Percentiles rank a stretch among this genome's conserved stretches.
These are phyloP conservation scores for Globisporangium apiculatum DNA, from an alignment of 352 stramenopile genomes.

Conservation along the genomic window DNA sequence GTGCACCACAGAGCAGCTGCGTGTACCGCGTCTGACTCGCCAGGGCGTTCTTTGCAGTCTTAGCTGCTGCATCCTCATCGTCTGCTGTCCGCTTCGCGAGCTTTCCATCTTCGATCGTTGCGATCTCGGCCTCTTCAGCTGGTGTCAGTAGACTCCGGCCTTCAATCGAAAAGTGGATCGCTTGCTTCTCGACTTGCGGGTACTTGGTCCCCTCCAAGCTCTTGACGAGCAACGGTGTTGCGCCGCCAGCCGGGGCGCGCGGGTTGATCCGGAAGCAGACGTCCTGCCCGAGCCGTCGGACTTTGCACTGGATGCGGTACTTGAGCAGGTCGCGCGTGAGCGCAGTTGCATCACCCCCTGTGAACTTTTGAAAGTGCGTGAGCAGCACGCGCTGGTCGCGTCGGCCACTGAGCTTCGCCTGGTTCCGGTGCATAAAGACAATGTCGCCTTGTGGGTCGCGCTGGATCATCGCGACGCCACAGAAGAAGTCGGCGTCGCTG, in stretches of 20 bases:
- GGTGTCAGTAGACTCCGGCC: constrained; percentile 44
- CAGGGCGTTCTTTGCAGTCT: background rate
- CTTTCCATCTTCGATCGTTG: constrained; percentile 25
- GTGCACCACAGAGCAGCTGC: constrained; percentile 5
- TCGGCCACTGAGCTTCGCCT: constrained; percentile 63
- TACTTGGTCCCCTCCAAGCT: constrained; percentile 57
- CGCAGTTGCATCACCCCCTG: constrained; percentile 40
- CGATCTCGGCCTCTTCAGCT: constrained; percentile 51
- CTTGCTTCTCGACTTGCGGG: constrained; percentile 50
- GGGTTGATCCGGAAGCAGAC: constrained; percentile 62
- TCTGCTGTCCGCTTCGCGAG: constrained; percentile 1
- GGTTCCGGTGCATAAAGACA: constrained; percentile 79
- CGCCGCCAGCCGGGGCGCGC: constrained; percentile 22
- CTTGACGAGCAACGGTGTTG: constrained; percentile 43
- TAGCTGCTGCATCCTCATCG: constrained; percentile 18
- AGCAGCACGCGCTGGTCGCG: constrained; percentile 49
- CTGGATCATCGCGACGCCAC: constrained; percentile 77
- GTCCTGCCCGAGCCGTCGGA: constrained; percentile 45
- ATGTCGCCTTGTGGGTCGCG: constrained; percentile 60
- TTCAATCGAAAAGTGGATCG: constrained; percentile 76
- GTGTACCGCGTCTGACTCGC: constrained; percentile 11
- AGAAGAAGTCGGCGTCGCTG: constrained; percentile 49
- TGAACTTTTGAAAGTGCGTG: constrained; percentile 78
- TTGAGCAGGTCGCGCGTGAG: constrained; percentile 53
- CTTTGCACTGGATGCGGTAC: constrained; percentile 64